Percentiles rank a stretch among this genome's conserved stretches.
Conservation (phyloP, 768 basidiomycete genomes). For the Lactarius evosmus region DNA sequence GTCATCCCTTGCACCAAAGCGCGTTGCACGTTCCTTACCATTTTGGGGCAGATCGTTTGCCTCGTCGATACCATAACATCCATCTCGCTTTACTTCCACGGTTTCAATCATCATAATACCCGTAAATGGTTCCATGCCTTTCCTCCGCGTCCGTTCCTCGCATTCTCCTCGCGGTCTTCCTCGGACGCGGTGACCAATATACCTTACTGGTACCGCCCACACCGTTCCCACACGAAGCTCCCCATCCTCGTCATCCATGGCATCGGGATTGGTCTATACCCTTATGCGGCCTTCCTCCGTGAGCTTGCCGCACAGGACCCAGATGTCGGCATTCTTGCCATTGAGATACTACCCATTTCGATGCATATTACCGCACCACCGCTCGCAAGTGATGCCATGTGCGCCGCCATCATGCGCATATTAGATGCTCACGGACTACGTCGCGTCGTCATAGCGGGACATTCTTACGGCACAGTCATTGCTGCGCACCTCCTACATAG, state of each 20-base stretch:
- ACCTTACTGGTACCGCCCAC: constrained; percentile 50
- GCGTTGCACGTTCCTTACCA: not conserved
- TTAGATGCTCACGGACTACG: constrained; percentile 42
- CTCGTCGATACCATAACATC: constrained; percentile 48
- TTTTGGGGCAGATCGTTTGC: constrained; percentile 46
- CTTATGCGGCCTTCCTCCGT: constrained; percentile 51
- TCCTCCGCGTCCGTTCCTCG: constrained; percentile 48
- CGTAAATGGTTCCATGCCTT: constrained; percentile 42
- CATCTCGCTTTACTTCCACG: constrained; percentile 39
- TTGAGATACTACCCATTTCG: constrained; percentile 59
- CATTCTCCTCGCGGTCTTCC: constrained; percentile 44
- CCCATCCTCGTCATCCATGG: constrained; percentile 68
- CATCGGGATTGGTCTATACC: constrained; percentile 64
- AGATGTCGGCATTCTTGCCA: constrained; percentile 54
- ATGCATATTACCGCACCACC: constrained; percentile 57
- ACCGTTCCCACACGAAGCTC: constrained; percentile 44
- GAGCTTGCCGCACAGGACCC: constrained; percentile 45
- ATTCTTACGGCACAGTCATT: constrained; percentile 63
- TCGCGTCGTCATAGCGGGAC: constrained; percentile 46
- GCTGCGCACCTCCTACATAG: constrained; percentile 50
- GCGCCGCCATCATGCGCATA: constrained; percentile 43
- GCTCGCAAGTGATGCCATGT: constrained; percentile 40
- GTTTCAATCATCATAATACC: constrained; percentile 53
- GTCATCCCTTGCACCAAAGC: not conserved
- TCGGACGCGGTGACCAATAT: constrained; percentile 32